Conservation (phyloP, 2,329 filamentous ascomycete genomes). For the Epichloe festucae region DNA sequence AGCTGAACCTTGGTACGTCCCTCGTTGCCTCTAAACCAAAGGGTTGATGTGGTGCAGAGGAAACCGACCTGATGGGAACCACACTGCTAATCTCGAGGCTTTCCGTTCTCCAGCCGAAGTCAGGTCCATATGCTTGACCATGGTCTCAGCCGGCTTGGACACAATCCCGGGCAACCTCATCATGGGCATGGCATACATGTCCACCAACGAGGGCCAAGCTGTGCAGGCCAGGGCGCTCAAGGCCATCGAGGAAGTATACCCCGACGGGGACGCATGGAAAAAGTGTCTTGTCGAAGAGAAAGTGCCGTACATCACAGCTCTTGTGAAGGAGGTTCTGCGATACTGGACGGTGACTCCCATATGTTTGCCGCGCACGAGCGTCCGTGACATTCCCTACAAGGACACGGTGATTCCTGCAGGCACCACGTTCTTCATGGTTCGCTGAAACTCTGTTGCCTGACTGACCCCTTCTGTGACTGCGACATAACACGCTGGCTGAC, state of each 20-base stretch:
- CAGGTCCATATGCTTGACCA: constrained; percentile 69
- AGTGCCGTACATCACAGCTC: constrained; percentile 60
- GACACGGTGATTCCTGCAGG: constrained; percentile 56
- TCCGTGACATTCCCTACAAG: constrained; percentile 59
- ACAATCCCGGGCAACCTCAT: constrained; percentile 70
- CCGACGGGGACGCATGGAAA: constrained; percentile 63
- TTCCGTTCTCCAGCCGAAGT: constrained; percentile 45
- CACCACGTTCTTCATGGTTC: constrained; percentile 66
- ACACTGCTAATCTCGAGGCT: not conserved
- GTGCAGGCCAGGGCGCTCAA: constrained; percentile 58
- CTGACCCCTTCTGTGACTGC: not conserved
- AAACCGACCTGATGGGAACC: too few species aligned
- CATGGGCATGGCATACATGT: constrained; percentile 66
- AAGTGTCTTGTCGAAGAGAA: constrained; percentile 61
- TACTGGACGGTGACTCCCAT: constrained; percentile 74
- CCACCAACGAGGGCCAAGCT: constrained; percentile 51
- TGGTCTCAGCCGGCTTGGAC: constrained; percentile 71
- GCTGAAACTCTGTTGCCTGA: not conserved
- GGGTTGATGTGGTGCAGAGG: too few species aligned
- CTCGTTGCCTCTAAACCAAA: not conserved
- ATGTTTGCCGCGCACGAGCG: constrained; percentile 58
- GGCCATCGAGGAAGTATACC: constrained; percentile 60
- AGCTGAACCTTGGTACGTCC: constrained; percentile 22
- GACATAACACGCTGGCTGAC: not conserved
- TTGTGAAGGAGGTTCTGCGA: constrained; percentile 67